Base-by-base conservation (phyloP, 257 asterid genomes). In the Thymus mandschuricus region DNA sequence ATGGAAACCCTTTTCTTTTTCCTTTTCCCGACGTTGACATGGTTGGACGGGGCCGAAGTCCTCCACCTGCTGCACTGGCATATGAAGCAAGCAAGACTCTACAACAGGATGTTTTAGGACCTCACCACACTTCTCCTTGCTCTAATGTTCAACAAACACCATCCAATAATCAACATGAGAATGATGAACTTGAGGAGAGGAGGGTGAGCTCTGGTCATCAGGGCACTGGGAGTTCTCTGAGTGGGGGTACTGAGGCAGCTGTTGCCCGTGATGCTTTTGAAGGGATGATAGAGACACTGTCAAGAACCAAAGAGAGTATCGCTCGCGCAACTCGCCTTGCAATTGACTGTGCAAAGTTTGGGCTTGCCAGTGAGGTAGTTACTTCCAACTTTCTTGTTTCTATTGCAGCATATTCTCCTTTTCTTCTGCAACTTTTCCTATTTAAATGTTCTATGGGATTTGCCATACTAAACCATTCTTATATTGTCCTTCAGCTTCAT, bases 311-410 rank as follows among this genome's bases (percentile, higher is more conserved):
- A 79, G 97, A 91, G 81, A 91, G 97, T 79, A 91, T 91, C 57
- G 96, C 96, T 30, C 97, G 96, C 54, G 97, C 97, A 46, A 91
- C 97, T 40, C 90, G 97, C 50, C 97, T 88, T 82, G 97, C 97
- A 46, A 88, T 91, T 77, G 97, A 91, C 75, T 91, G 97, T 78
- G 95, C 97, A 11, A 91, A 91, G 84, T 81, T 87, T 69, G 97
- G 96, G 73, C 87, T 88, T 31, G 87, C 96, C 71, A 81, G 84
- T 83, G 97, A 91, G 95, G 97, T 91, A 66, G 64, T 73, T 68
- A 58, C 67, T 66, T 33, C 35, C 51, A 15, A 13, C 49, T 49
- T 52, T 52, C 35, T 61, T 56, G 28, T 12, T 66, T 51, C 51
- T 51, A 49, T 57, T 30, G 10, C 7, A 34, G 38, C 33, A 1